Evolutionary conservation across 371 early-diverging fungal genomes (phyloP), one percentile per base, ranked within the genome.

Genomic region (Batrachochytrium dendrobatidis): DNA sequence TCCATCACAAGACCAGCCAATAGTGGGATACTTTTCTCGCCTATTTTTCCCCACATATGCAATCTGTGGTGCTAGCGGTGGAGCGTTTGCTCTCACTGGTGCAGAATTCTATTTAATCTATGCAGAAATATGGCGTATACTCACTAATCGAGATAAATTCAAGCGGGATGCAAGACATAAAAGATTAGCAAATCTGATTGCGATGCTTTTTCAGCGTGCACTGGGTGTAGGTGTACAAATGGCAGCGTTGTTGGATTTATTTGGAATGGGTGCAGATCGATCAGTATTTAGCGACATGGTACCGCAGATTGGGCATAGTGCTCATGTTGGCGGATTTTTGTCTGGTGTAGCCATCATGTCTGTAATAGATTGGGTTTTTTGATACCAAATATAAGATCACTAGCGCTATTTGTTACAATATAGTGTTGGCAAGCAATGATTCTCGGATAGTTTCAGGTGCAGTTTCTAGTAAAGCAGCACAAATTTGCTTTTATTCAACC

Each of bases 291-390:
- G 17, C 31, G n/a, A n/a, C n/a, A n/a, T n/a, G n/a, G n/a, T n/a
- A n/a, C n/a, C n/a, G n/a, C n/a, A n/a, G n/a, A 45, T 67, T 31
- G 61, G 68, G 15, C 49, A 63, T 49, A 45, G 61, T 26, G 68
- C 64, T 18, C 68, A 67, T 55, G 1, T 67, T 1, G 63, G 68
- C n/a, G 68, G 68, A 24, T 67, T 67, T 53, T 3, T 54, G 17
- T 63, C 64, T 57, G 68, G 68, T 1, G 22, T 53, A n/a, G 29
- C n/a, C 18, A 3, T 18, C 25, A 49, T 49, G 50, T 3, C 17
- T 10, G 25, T 49, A 12, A 29, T 17, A 31, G 8, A 5, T 18
- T 39, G 39, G 39, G n/a, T n/a, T 39, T n/a, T 12, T 39, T n/a
- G n/a, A n/a, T n/a, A n/a, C n/a, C n/a, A n/a, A n/a, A n/a, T 39